A percentile compares a stretch with the other conserved stretches of the same genome.
Conservation (phyloP, 164 flowering plant genomes). For the Vitis rupestris region DNA sequence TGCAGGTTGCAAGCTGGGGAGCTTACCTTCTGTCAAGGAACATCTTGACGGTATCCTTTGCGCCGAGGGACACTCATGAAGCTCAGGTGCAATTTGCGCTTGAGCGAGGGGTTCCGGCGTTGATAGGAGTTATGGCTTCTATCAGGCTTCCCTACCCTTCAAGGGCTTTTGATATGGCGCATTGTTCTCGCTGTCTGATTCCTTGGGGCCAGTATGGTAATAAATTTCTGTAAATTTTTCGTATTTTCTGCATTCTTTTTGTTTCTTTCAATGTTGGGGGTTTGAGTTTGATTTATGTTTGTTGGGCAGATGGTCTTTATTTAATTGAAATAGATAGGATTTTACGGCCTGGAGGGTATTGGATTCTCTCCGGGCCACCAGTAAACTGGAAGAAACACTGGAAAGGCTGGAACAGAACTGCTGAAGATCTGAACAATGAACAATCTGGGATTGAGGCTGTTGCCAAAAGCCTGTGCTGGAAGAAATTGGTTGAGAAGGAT, state of each 20-base stretch:
- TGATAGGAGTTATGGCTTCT: constrained; percentile 83
- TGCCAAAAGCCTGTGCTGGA: constrained; percentile 86
- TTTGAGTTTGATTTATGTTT: neutral
- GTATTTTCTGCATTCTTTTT: too few species aligned
- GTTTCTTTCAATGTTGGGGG: too few species aligned
- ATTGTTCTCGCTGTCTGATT: constrained; percentile 95
- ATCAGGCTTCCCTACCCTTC: constrained; percentile 87
- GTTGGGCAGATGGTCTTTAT: constrained; percentile 69
- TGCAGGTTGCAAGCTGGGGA: constrained; percentile 96
- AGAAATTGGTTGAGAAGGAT: constrained; percentile 59
- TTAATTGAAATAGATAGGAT: constrained; percentile 82
- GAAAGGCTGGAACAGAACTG: constrained; percentile 82
- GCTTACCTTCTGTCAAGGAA: constrained; percentile 72
- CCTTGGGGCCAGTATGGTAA: constrained; percentile 59
- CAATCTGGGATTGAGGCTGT: constrained; percentile 57
- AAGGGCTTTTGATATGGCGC: constrained; percentile 92
- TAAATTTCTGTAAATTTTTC: too few species aligned
- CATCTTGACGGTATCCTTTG: constrained; percentile 77
- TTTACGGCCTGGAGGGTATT: constrained; percentile 87
- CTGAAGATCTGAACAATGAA: constrained; percentile 52
- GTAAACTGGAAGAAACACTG: constrained; percentile 75
- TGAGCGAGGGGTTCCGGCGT: constrained; percentile 95
- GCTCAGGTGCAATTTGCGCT: constrained; percentile 96
- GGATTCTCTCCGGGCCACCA: constrained; percentile 94
- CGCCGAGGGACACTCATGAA: constrained; percentile 87